Base-by-base conservation (phyloP, 1,284 basidiomycete species). In the Ustilago xerochloae region DNA sequence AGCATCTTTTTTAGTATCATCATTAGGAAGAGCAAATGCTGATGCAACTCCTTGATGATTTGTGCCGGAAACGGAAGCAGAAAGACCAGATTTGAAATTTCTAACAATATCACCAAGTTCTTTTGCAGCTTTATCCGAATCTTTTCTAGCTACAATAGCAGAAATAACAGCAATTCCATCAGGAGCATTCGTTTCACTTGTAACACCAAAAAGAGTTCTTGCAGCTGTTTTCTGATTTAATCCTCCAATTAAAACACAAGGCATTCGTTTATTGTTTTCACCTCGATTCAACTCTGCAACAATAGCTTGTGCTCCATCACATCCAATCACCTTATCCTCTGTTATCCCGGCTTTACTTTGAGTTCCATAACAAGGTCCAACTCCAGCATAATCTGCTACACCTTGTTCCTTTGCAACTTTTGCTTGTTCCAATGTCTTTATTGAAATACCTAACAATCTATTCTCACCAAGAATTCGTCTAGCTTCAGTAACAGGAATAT, bases 141-240 rank as follows among this genome's bases (percentile, higher is more conserved):
- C 86, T 0, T 61, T 48, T 0, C 92, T 91, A 1, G 89, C 88
- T 12, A 93, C 88, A 68, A 98, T 94, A 29, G 94, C 93, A 16
- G 93, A 94, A 53, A 97, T 92, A 52, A 97, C 90, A 6, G 96
- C 95, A 20, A 97, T 87, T 0, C 96, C 95, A 71, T 81, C 75
- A 8, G 82, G 79, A 0, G 50, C 58, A 32, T 77, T 77, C 2
- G 15, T 30, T 22, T 47, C 35, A 36, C 68, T 61, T n/a, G 75
- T 60, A 0, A 72, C 75, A 8, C 80, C 80, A 36, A 73, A 70
- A 24, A 84, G 50, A 4, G 80, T 70, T 28, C 82, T 62, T n/a
- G 59, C 65, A 3, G 77, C 79, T 9, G 81, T 84, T 20, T 65
- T 66, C 35, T 75, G 62, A 36, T 84, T 84, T 48, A 84, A 52